These are phyloP conservation scores for Plasmodium adleri DNA, from an alignment of 169 alveolate species.

Conservation along the genomic window DNA sequence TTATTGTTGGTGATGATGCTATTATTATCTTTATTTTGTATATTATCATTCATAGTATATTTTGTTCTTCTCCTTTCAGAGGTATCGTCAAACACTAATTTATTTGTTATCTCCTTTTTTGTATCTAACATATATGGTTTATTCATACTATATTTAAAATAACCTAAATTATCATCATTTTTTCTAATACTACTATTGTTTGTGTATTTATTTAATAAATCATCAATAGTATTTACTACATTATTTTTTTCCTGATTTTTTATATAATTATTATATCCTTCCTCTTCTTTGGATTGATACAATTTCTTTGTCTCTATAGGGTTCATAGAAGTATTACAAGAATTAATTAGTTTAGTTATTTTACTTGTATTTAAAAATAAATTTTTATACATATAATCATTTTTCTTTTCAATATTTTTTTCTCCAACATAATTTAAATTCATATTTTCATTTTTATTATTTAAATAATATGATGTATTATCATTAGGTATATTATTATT, in stretches of 20 bases:
- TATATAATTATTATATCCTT: slow-evolving; percentile 8
- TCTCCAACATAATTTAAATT: not conserved
- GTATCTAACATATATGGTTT: slow-evolving; percentile 15
- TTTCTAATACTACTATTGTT: not conserved
- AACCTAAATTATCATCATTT: not conserved
- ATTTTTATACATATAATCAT: slow-evolving; percentile 14
- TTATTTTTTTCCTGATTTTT: slow-evolving; percentile 15
- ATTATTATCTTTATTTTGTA: not conserved
- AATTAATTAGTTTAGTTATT: slow-evolving; percentile 1
- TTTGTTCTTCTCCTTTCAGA: not conserved
- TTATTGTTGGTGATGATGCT: not conserved
- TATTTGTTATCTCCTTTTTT: slow-evolving; percentile 1
- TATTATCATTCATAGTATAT: no score
- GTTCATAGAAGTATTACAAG: slow-evolving; percentile 16
- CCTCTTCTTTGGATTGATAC: slow-evolving; percentile 4
- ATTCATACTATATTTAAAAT: slow-evolving; percentile 2
- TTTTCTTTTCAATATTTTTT: slow-evolving; percentile 34
- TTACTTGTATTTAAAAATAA: slow-evolving; percentile 2
- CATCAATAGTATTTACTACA: slow-evolving; percentile 6
- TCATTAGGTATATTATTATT: not conserved
- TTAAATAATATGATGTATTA: slow-evolving; percentile 13
- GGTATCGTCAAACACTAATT: not conserved
- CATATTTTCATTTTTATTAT: slow-evolving; percentile 10
- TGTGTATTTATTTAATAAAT: slow-evolving; percentile 17
- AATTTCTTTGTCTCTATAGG: slow-evolving; percentile 12